Base-by-base conservation (phyloP, 1,139 yeast species). In the Lodderomyces metapsilosis region DNA sequence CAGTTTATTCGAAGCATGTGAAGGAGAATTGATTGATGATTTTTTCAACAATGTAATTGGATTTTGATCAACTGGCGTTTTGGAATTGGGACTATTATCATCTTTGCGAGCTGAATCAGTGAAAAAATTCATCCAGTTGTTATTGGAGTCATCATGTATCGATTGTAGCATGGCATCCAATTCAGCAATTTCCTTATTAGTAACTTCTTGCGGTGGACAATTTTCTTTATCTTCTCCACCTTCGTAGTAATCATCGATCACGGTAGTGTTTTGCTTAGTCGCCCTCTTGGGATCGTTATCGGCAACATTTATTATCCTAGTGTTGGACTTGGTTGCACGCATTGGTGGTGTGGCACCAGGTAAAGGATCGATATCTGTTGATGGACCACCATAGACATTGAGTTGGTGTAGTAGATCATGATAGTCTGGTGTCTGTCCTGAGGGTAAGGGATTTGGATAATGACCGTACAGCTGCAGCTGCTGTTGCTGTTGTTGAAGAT, bases 361-460 rank as follows among this genome's bases (percentile, higher is more conserved):
- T 38, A 71, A 57, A 3, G 76, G 76, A 54, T 76, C 82, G 28
- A 76, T 74, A 50, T 76, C 82, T 3, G 82, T 76, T 46, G 76
- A 59, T 7, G 82, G 82, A 0, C 79, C 80, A 18, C 78, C 78
- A 45, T 67, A 72, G 32, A 64, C 60, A 44, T 74, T 75, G 41
- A 75, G 53, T 51, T 75, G 80, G 48, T 69, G 69, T 57, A 74
- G 64, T 53, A 76, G 66, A 36, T 74, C 80, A 46, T 70, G 68
- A 46, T 65, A 65, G 36, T 69, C 73, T 1, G 71, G 67, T 3
- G 66, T 57, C 21, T 49, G 50, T 18, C 45, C 48, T 8, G 48
- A 44, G 30, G 47, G 44, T 10, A 48, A 39, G 2, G 43, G 36
- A 24, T 21, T 43, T 41, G 9, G 23, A n/a, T n/a, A n/a, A n/a